Conservation (phyloP, 148 eudicot genomes). For the Fagopyrum homotropicum region DNA sequence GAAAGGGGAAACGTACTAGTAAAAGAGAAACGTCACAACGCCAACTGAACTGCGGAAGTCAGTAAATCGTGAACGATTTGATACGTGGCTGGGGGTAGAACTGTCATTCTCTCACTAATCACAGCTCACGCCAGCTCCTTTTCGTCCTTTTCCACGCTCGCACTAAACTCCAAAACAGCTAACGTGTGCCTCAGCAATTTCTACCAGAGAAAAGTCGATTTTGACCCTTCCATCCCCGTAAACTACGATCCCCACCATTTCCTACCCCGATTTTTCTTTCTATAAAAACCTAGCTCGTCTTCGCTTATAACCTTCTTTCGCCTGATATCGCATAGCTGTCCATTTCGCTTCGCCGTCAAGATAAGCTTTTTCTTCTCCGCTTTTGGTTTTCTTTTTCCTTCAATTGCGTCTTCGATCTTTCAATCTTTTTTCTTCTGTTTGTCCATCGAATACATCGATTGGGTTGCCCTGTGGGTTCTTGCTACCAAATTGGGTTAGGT, state of each 20-base stretch:
- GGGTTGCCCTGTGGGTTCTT: neutral
- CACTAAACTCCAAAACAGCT: constrained; percentile 4
- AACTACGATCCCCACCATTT: neutral
- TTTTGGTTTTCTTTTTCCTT: neutral
- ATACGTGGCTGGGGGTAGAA: neutral
- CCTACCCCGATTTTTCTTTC: neutral
- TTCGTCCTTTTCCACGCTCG: constrained; percentile 1
- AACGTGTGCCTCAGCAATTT: constrained; percentile 4
- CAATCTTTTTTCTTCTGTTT: neutral
- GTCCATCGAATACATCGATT: neutral
- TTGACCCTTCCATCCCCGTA: neutral
- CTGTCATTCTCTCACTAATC: neutral
- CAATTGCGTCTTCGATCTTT: neutral
- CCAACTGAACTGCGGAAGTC: no score
- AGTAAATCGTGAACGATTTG: no score
- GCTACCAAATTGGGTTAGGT: neutral
- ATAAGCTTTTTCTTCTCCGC: constrained; percentile 4
- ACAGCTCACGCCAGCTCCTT: constrained; percentile 7
- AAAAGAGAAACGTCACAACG: no score
- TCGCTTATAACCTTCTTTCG: neutral
- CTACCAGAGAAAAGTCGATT: neutral
- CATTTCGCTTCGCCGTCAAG: neutral
- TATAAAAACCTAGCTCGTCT: constrained; percentile 7
- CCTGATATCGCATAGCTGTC: neutral
- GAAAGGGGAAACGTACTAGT: no score